phyloP scores from a whole-genome alignment of 2,329 filamentous ascomycete species.

The Westerdykella sp. region DNA sequence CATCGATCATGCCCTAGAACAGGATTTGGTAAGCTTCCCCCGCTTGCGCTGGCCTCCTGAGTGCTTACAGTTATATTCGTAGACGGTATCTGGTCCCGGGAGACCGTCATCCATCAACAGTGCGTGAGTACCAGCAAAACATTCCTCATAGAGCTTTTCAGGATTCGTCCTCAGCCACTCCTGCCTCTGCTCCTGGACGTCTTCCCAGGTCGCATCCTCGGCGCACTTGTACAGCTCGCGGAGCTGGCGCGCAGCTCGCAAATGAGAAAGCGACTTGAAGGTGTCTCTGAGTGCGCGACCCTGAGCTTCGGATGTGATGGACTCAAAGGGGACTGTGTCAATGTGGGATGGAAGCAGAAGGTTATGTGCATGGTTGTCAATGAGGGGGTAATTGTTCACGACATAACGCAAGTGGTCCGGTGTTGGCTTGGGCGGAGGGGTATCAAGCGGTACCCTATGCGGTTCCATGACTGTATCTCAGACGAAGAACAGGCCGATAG shows the following conservation, averaged over 20 bases:
- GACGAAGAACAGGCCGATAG: no score
- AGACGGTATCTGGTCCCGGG: slow-evolving; percentile 47
- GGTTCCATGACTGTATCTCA: no score
- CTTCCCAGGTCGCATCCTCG: slow-evolving; percentile 53
- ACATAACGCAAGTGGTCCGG: slow-evolving; percentile 30
- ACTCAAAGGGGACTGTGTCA: slow-evolving; percentile 49
- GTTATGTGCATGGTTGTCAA: slow-evolving; percentile 69
- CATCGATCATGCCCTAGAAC: slow-evolving; percentile 46
- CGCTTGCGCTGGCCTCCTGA: slow-evolving; percentile 11
- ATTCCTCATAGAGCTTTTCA: slow-evolving; percentile 55
- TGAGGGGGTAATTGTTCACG: slow-evolving; percentile 49
- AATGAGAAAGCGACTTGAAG: slow-evolving; percentile 58
- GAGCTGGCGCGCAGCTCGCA: slow-evolving; percentile 65
- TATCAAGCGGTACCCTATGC: neutral
- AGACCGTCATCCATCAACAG: slow-evolving; percentile 76
- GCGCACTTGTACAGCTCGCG: slow-evolving; percentile 56
- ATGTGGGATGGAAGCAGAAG: slow-evolving; percentile 51
- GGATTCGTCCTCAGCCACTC: slow-evolving; percentile 43
- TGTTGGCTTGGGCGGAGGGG: slow-evolving; percentile 15
- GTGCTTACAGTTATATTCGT: slow-evolving; percentile 49
- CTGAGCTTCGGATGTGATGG: slow-evolving; percentile 66
- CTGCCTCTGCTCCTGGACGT: slow-evolving; percentile 46
- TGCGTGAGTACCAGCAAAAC: slow-evolving; percentile 65
- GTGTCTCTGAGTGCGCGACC: slow-evolving; percentile 61
- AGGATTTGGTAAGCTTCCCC: neutral